Base-by-base conservation (phyloP, 2,329 filamentous ascomycete genomes). In the Trichoderma atroviride region DNA sequence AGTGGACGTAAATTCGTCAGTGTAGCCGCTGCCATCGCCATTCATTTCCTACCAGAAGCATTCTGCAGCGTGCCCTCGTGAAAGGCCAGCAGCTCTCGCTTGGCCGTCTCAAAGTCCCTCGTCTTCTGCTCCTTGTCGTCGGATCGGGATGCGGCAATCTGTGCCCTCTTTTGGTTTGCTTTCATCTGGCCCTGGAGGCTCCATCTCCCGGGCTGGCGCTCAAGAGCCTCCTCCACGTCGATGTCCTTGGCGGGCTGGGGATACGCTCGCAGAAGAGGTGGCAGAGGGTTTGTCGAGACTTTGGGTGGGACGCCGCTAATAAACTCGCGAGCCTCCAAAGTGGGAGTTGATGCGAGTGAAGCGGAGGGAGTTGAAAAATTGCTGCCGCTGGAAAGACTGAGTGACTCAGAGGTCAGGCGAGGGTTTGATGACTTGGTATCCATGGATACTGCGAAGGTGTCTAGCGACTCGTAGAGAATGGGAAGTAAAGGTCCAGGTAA, bases 31-130 rank as follows among this genome's bases (percentile, higher is more conserved):
- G 19, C 43, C 61, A 65, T 65, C 19, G 40, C 1, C 40, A 10
- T n/a, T 43, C 33, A 53, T 47, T 58, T 53, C 40, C 43, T 37
- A 29, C n/a, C 43, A 14, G 53, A 53, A 4, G 61, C 57, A 52
- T 59, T 52, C 37, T 57, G 68, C 27, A 70, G 70, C 31, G 76
- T 69, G 52, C 75, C 71, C 31, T 74, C 75, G 66, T 79, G 78
- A 37, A 79, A 79, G 58, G 79, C 79, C 19, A 84, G 79, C 19
- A 87, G 77, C 40, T 84, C 79, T 70, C 75, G 78, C 80, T 87
- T 88, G 33, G 80, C 80, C 43, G 80, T 79, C 64, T 84, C 83
- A 50, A 87, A 79, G 57, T 82, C 80, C 70, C 75, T 76, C 19
- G 77, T 76, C 50, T 79, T 77, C 69, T 77, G 75, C 57, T 81